Evolutionary conservation across 164 flowering plant species (phyloP).

Genomic region (Umbellularia californica): DNA sequence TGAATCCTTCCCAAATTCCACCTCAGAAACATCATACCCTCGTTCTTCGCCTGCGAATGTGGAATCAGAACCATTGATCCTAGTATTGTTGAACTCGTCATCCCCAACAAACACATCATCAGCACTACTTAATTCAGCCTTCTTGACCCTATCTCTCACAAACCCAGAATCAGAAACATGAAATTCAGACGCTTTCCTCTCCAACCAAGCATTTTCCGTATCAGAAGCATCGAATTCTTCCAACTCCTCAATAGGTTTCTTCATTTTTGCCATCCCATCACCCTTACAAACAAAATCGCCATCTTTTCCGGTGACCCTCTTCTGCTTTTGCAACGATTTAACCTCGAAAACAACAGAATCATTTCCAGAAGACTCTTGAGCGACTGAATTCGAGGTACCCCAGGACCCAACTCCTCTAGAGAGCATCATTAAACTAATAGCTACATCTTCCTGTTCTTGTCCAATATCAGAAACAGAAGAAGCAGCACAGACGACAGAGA

Average conservation of each 20-base stretch:
- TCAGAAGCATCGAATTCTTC: constrained; percentile 10
- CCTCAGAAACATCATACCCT: constrained; percentile 22
- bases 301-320: constrained; percentile 20
- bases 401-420: constrained; percentile 57
- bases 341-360: constrained; percentile 58
- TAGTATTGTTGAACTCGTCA: constrained; percentile 13
- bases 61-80: background rate
- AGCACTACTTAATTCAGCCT: constrained; percentile 33
- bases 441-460: constrained; percentile 73
- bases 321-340: constrained; percentile 31
- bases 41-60: constrained; percentile 14
- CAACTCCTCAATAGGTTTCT: constrained; percentile 18
- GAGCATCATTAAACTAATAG: constrained; percentile 77
- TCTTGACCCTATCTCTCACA: constrained; percentile 24
- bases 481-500: constrained; percentile 32
- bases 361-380: constrained; percentile 55
- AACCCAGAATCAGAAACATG: constrained; percentile 32
- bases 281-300: constrained; percentile 8
- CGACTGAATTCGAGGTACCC: constrained; percentile 39
- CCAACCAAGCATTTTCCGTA: constrained; percentile 21
- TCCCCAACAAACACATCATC: constrained; percentile 34
- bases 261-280: constrained; percentile 19
- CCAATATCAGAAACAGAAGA: constrained; percentile 57
- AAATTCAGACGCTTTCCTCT: constrained; percentile 31
- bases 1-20: constrained; percentile 21